Conservation (phyloP, 495 filamentous ascomycete species). For the Aspergillus homomorphus region DNA sequence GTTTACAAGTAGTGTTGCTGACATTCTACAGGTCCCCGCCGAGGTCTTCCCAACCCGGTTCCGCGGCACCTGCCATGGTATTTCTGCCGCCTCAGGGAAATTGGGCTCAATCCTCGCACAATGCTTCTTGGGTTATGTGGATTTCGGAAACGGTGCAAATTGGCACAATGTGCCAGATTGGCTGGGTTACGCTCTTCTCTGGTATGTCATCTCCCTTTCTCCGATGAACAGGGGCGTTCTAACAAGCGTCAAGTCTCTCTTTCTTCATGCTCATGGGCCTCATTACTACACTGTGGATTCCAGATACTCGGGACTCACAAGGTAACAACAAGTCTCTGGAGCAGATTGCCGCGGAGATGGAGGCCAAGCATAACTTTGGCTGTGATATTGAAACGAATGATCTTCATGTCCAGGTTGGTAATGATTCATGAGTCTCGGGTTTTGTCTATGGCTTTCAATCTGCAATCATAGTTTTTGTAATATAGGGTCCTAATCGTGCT, state of each 20-base stretch:
- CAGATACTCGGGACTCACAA: conserved; percentile 11
- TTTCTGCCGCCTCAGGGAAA: conserved; percentile 12
- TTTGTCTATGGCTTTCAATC: too few species aligned
- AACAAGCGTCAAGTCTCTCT: conserved; percentile 4
- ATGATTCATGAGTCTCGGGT: too few species aligned
- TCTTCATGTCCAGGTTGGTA: not conserved
- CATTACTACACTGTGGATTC: conserved; percentile 10
- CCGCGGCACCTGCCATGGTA: conserved; percentile 14
- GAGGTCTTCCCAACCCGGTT: conserved; percentile 15
- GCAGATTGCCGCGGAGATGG: conserved; percentile 8
- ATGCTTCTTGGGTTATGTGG: conserved; percentile 13
- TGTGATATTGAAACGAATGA: not conserved
- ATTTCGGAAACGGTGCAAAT: conserved; percentile 10
- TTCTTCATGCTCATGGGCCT: conserved; percentile 15
- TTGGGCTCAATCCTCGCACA: conserved; percentile 15
- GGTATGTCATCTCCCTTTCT: conserved; percentile 4
- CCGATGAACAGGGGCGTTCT: not conserved
- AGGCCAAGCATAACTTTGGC: not conserved
- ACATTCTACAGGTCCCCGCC: conserved; percentile 6
- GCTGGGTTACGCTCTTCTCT: conserved; percentile 15
- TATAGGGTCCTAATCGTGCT: too few species aligned
- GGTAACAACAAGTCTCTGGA: conserved; percentile 14
- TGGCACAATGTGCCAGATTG: conserved; percentile 5
- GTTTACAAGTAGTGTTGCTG: too few species aligned
- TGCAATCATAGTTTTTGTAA: too few species aligned